phyloP scores from a whole-genome alignment of 352 stramenopile species.

The Phytophthora cactorum region DNA sequence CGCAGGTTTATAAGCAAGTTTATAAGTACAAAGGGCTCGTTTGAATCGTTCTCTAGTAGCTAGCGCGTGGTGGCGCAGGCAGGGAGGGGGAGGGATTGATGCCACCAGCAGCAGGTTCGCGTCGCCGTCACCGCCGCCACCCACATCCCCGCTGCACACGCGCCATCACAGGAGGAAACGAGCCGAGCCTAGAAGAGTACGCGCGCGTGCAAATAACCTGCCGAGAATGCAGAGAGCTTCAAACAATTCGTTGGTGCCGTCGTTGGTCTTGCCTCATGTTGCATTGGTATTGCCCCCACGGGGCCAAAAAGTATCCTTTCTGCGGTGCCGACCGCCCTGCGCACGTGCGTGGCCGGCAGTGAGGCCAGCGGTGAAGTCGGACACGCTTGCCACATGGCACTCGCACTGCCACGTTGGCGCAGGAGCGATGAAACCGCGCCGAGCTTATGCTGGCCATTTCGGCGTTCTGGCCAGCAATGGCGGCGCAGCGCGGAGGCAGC shows the following conservation, averaged over 20 bases:
- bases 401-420: slow-evolving; percentile 21
- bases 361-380: slow-evolving; percentile 11
- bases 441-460: slow-evolving; percentile 21
- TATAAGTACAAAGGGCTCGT: slow-evolving; percentile 54
- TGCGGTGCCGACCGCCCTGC: slow-evolving; percentile 9
- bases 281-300: background rate
- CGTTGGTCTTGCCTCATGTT: background rate
- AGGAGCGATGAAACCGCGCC: slow-evolving; percentile 6
- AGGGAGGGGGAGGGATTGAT: slow-evolving; percentile 14
- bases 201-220: slow-evolving; percentile 41
- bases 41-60: slow-evolving; percentile 35
- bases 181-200: slow-evolving; percentile 38
- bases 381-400: slow-evolving; percentile 23
- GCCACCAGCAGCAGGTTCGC: background rate
- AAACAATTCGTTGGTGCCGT: slow-evolving; percentile 21
- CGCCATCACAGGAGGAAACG: slow-evolving; percentile 20
- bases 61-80: slow-evolving; percentile 7
- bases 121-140: background rate
- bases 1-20: slow-evolving; percentile 56
- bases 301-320: slow-evolving; percentile 36
- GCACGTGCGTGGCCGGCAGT: slow-evolving; percentile 20
- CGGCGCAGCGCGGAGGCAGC: background rate
- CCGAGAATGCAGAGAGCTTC: slow-evolving; percentile 42
- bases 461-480: background rate
- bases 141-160: slow-evolving; percentile 1